Base-by-base conservation (phyloP, 2,329 filamentous ascomycete species). In the Bipolaris bicolor region DNA sequence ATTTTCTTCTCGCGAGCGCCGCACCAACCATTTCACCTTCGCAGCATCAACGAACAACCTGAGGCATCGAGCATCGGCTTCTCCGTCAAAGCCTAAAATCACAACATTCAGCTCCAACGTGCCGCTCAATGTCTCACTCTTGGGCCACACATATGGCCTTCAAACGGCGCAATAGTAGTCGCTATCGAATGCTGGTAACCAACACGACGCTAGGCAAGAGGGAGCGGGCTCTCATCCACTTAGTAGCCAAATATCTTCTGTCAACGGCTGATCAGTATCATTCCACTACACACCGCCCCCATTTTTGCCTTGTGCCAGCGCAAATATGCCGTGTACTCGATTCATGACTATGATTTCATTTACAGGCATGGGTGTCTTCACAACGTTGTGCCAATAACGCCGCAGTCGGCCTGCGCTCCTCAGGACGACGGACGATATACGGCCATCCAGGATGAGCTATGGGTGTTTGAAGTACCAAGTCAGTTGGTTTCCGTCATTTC, bases 81-180 rank as follows among this genome's bases (percentile, higher is more conserved):
- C 31, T 40, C 37, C 46, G 46, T 34, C 49, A 20, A n/a, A 31
- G 45, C 45, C 44, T 47, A 20, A 41, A 16, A 36, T 6, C 6
- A 5, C 29, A 31, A 11, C 31, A 46, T 49, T 18, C 45, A 37
- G 51, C 34, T 58, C 26, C 51, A 10, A 58, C 3, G 15, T 44
- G 48, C 13, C 40, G 22, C 47, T 9, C 24, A 13, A 18, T 57
- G 51, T 49, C 51, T 49, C 39, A 55, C 33, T 33, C 43, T 22
- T 18, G 55, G 39, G 44, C 53, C 55, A 54, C 55, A 49, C 39
- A 49, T 46, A 43, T 45, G 43, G n/a, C 44, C 55, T 41, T 49
- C 44, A 18, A 39, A 44, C 36, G 16, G 36, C 36, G 34, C 48
- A 39, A 29, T 22, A 54, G 29, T 31, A 33, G 31, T 49, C 48